Evolutionary conservation across 1,284 basidiomycete species (phyloP), one percentile per base, ranked within the genome.

Genomic region (Ustilago trichophora): DNA sequence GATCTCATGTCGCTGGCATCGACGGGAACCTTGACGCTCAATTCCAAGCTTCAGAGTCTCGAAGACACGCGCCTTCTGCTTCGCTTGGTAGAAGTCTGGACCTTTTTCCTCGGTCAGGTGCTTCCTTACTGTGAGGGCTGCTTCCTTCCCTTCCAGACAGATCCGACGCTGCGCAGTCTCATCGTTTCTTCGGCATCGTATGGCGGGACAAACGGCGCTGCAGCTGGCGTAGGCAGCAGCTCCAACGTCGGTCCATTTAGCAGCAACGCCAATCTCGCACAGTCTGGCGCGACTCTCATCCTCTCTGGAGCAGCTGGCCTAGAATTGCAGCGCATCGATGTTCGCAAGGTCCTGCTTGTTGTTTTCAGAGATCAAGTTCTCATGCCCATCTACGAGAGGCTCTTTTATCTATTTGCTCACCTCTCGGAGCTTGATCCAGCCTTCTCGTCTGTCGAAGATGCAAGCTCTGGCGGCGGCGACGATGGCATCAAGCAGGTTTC

Each of bases 51-150:
- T 9, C 85, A 84, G 25, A 22, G 89, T 89, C 75, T 75, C 1
- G 73, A 80, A 18, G 78, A 79, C 40, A 87, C 89, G 40, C 87
- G 88, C 70, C 85, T 97, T 5, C 83, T 94, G 15, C 84, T 85
- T 1, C 86, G 91, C 9, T 85, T 95, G 10, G 91, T 92, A 1
- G 92, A 95, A 70, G 85, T 91, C 13, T 98, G 94, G 94, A 87
- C 86, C 6, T 94, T 95, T 84, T 97, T 96, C 83, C 96, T 92
- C 89, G 90, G 91, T 66, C 89, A 92, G 63, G 88, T 97, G 18
- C 83, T 98, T 1, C 92, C 93, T 1, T 94, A 93, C 78, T 84
- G 93, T 34, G 91, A 93, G 85, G 85, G 83, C 19, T 82, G 84
- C 58, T 85, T 86, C 55, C 78, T 85, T 16, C 85, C 85, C 0